Base-by-base conservation (phyloP, 108 stramenopile genomes). In the Mediolabrus comicus region DNA sequence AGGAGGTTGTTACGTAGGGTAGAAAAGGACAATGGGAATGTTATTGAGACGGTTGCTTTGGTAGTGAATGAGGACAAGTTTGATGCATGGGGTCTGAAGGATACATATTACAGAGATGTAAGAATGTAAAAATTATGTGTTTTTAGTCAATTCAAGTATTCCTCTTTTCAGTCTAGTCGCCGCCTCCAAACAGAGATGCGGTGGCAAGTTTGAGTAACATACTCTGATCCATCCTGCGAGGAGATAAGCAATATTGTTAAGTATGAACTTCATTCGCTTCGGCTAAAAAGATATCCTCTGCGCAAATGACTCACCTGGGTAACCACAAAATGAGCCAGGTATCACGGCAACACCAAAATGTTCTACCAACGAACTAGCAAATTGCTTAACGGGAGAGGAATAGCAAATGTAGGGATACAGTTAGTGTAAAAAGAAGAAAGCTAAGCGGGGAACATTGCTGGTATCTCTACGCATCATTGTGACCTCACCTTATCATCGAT, bases 221-320 rank as follows among this genome's bases (percentile, higher is more conserved):
- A 95, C 88, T 22, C 94, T 81, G 19, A 95, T 83, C 91, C 89
- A 91, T 8, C 94, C 91, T n/a, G n/a, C n/a, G n/a, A n/a, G n/a
- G n/a, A n/a, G n/a, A n/a, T n/a, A n/a, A n/a, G n/a, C n/a, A n/a
- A n/a, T n/a, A n/a, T n/a, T n/a, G n/a, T n/a, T n/a, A n/a, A n/a
- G n/a, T n/a, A n/a, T n/a, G n/a, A n/a, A n/a, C n/a, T n/a, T n/a
- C n/a, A n/a, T n/a, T n/a, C n/a, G n/a, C n/a, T n/a, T n/a, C n/a
- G n/a, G n/a, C n/a, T n/a, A n/a, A n/a, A n/a, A n/a, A n/a, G n/a
- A n/a, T n/a, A n/a, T n/a, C n/a, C n/a, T n/a, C n/a, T n/a, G n/a
- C n/a, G n/a, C n/a, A n/a, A n/a, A n/a, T n/a, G n/a, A n/a, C n/a
- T n/a, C n/a, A n/a, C n/a, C n/a, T 7, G 90, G 88, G 24, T 79